phyloP scores from a whole-genome alignment of 345 rosid genomes.

The Eucalyptus lansdowneana region DNA sequence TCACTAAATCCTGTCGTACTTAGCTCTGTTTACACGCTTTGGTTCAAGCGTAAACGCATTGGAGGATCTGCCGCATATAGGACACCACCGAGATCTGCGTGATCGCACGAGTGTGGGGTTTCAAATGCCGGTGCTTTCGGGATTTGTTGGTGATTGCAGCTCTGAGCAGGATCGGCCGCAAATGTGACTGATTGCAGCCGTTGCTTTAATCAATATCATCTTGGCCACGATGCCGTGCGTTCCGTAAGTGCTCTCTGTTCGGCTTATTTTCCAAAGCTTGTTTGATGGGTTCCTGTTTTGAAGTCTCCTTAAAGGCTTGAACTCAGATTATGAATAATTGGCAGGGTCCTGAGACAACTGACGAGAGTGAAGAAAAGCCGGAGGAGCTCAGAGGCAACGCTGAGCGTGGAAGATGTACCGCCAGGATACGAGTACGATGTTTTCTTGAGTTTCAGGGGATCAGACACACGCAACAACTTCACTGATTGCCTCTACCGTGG shows the following conservation, averaged over 20 bases:
- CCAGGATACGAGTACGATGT: not conserved
- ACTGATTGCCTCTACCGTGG: not conserved
- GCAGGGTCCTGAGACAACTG: not conserved
- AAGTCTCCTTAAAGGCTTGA: not conserved
- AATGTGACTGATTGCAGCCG: not conserved
- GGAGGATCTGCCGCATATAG: not conserved
- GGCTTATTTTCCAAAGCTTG: not conserved
- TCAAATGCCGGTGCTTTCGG: not conserved
- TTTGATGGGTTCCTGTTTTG: not conserved
- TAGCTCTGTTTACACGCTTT: not conserved
- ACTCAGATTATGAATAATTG: accelerated
- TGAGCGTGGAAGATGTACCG: not conserved
- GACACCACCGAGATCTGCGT: not conserved
- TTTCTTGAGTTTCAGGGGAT: not conserved
- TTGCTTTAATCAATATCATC: not conserved
- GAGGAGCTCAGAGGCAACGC: not conserved
- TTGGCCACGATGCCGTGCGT: not conserved
- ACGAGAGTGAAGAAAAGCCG: not conserved
- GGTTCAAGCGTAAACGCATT: not conserved
- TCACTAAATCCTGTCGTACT: not conserved
- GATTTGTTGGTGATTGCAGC: not conserved
- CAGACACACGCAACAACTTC: not conserved
- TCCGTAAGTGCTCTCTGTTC: not conserved
- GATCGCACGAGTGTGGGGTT: too few species aligned
- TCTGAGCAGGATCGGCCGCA: not conserved